Base-by-base conservation (phyloP, 2,329 filamentous ascomycete species). In the Cladosporium colombiae region DNA sequence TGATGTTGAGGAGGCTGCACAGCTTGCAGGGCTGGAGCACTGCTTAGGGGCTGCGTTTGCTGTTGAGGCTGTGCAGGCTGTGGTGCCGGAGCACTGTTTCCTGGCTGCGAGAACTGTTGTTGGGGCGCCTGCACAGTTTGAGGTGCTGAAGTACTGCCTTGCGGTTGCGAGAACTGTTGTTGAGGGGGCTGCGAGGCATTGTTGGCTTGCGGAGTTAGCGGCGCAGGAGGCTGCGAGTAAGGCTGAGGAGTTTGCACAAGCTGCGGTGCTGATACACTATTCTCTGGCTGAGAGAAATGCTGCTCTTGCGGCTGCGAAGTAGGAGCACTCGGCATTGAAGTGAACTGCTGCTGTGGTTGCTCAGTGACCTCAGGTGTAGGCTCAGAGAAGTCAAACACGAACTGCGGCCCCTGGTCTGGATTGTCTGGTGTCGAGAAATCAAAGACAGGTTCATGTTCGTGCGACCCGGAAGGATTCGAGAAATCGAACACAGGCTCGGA, bases 401-500 rank as follows among this genome's bases (percentile, higher is more conserved):
- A 52, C 27, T 63, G 61, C 23, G 61, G 49, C 21, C 29, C 25
- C 44, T 63, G 61, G 16, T 63, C 61, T 13, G 49, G 31, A 11
- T 37, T 23, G 33, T 63, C 61, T 8, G 61, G 61, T 10, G 61
- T 63, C 18, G 61, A 63, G 25, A 63, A 63, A 25, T 63, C 61
- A n/a, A 63, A 63, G 33, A 56, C 35, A 14, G 50, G 61, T 16
- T 62, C 59, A 29, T 62, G 58, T 11, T 53, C 61, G 25, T 63
- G 49, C 1, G 31, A 18, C 7, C 27, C 50, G 1, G 60, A 52
- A 11, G 61, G 61, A 21, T 55, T 63, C 23, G 61, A 63, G 27
- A 63, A 63, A 21, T 63, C 61, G 35, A 63, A 63, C 33, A 56
- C 61, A 5, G 61, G 61, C 16, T 63, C 61, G 3, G 61, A 31